Conservation (phyloP, 164 flowering plant species). For the Magnolia kwangsiensis region DNA sequence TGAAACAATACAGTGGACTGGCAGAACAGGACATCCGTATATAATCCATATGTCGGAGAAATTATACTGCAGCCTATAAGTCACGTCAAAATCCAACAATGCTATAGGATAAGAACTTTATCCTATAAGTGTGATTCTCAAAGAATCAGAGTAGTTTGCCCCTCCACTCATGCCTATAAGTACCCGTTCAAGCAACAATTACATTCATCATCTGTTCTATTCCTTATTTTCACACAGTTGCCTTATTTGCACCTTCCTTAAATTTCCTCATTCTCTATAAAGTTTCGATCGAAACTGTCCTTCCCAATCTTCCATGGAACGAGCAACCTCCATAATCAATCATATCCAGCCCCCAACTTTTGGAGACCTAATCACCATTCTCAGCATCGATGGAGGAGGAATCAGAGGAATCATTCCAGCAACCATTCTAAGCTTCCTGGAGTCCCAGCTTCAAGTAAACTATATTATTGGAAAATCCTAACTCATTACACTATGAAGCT, state of each 20-base stretch:
- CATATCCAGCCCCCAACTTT: constrained; percentile 26
- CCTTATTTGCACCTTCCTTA: neutral
- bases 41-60: neutral
- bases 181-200: neutral
- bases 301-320: neutral
- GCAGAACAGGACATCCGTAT: neutral
- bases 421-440: constrained; percentile 28
- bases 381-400: constrained; percentile 44
- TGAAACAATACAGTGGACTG: no score
- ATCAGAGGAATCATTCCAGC: constrained; percentile 36
- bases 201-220: neutral
- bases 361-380: constrained; percentile 31
- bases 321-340: neutral
- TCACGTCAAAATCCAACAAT: no score
- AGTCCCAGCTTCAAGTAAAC: constrained; percentile 29
- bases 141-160: neutral
- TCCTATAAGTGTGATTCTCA: neutral
- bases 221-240: neutral
- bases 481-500: no score
- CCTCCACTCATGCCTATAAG: neutral
- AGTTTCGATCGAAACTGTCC: neutral
- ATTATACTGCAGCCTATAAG: neutral
- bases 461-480: neutral
- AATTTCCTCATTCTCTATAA: neutral
- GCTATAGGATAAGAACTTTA: no score